A percentile compares a stretch with the other conserved stretches of the same genome.
These are phyloP conservation scores for Trichoderma sp. DNA, from an alignment of 2,329 filamentous ascomycete genomes.

Conservation along the genomic window DNA sequence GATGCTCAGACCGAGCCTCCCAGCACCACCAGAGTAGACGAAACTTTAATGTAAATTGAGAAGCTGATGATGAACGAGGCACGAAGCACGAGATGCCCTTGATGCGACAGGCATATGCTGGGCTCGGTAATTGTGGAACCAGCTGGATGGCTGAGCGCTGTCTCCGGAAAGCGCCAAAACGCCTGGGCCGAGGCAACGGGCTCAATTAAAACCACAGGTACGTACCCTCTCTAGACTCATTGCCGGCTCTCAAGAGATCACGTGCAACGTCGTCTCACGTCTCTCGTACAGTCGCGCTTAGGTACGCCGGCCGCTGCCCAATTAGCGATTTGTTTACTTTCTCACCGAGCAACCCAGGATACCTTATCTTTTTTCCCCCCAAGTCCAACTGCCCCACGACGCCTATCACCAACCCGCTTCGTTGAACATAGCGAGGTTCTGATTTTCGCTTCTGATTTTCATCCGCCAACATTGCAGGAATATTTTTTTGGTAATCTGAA, in stretches of 20 bases:
- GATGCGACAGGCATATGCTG: constrained; percentile 37
- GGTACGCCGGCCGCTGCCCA: constrained; percentile 32
- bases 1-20: constrained; percentile 31
- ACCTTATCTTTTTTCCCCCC: constrained; percentile 12
- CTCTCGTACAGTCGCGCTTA: constrained; percentile 2
- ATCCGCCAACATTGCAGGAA: neutral
- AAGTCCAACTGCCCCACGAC: constrained; percentile 19
- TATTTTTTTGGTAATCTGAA: neutral
- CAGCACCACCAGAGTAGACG: constrained; percentile 33
- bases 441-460: neutral
- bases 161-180: constrained; percentile 6
- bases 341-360: constrained; percentile 43
- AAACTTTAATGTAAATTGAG: neutral
- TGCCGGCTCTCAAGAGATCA: neutral
- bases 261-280: constrained; percentile 12
- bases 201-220: constrained; percentile 5
- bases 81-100: constrained; percentile 27
- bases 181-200: constrained; percentile 23
- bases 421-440: constrained; percentile 25
- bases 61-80: constrained; percentile 25
- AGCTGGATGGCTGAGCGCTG: constrained; percentile 15
- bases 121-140: constrained; percentile 31
- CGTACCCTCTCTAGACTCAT: neutral
- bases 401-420: constrained; percentile 16
- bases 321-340: constrained; percentile 51